These are phyloP conservation scores for Podospora comata DNA, from an alignment of 495 filamentous ascomycete genomes.

Conservation along the genomic window DNA sequence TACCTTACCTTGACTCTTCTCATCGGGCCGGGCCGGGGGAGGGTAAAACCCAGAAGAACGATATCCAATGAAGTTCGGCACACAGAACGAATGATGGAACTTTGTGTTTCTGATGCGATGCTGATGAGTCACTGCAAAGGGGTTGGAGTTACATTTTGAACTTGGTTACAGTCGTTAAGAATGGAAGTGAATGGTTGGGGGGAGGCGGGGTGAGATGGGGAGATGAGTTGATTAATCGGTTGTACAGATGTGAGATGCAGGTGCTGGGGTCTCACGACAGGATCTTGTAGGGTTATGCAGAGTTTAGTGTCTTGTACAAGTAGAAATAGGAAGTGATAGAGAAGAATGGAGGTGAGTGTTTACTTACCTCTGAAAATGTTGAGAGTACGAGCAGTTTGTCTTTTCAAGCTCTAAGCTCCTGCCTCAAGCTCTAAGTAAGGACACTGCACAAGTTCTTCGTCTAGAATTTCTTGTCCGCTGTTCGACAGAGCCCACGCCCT, in stretches of 20 bases:
- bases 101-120: not conserved
- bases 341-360: not conserved
- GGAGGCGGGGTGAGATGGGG: too few relatives aligned
- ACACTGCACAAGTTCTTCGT: too few relatives aligned
- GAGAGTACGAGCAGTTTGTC: too few relatives aligned
- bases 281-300: not conserved
- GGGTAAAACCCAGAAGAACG: not conserved
- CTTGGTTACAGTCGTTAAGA: too few relatives aligned
- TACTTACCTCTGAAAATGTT: not conserved
- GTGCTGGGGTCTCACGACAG: not conserved
- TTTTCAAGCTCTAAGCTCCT: too few relatives aligned
- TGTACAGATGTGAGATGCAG: not conserved
- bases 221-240: not conserved
- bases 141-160: not conserved
- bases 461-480: too few relatives aligned
- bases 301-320: not conserved
- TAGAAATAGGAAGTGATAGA: not conserved
- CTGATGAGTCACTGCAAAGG: not conserved
- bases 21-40: not conserved
- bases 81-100: too few relatives aligned
- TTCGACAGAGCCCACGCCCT: too few relatives aligned
- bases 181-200: not conserved
- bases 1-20: not conserved
- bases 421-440: too few relatives aligned
- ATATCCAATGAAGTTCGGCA: not conserved